Evolutionary conservation across 768 basidiomycete genomes (phyloP), one percentile per base, ranked within the genome.

Genomic region (Rhizopogon roseolus): DNA sequence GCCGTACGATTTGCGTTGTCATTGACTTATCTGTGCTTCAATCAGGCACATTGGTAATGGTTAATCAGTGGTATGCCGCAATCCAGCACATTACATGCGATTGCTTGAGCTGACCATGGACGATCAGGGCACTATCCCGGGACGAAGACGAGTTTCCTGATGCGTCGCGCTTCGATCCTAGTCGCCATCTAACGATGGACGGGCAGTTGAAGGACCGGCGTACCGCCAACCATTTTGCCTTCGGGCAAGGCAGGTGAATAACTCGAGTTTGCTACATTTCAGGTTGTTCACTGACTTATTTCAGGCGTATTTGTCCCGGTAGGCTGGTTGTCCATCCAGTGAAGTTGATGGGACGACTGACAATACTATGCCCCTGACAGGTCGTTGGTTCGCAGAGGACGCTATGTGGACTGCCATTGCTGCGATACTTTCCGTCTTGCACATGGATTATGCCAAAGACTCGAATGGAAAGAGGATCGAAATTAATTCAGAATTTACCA

Each of bases 1-100:
- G 29, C 10, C 9, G 29, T 32, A 32, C 10, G 3, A 32, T 8
- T 32, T 32, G 29, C 9, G 22, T 25, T 19, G n/a, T 14, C 34
- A 16, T n/a, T 2, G n/a, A 34, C n/a, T 4, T 17, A 29, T 7
- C n/a, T 25, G 8, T 22, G 19, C 5, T 17, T 36, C 17, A 9
- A 14, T 14, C 38, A 68, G 66, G 66, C 29, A 40, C 62, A 8
- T 16, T 32, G 29, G 9, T 32, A 10, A 32, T 32, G 29, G 29
- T 10, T 55, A 66, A 67, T 34, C n/a, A 54, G 27, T 63, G 64
- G 66, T 58, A 42, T 3, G 59, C 39, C 38, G 28, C 28, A 2
- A 19, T 14, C 19, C 16, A 36, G 17, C 6, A 19, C 10, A 22
- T 16, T 7, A 19, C 10, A 22, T 16, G 14, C 16, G 6, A 16